These are phyloP conservation scores for Calocybe indica DNA, from an alignment of 768 basidiomycete genomes.

Conservation along the genomic window DNA sequence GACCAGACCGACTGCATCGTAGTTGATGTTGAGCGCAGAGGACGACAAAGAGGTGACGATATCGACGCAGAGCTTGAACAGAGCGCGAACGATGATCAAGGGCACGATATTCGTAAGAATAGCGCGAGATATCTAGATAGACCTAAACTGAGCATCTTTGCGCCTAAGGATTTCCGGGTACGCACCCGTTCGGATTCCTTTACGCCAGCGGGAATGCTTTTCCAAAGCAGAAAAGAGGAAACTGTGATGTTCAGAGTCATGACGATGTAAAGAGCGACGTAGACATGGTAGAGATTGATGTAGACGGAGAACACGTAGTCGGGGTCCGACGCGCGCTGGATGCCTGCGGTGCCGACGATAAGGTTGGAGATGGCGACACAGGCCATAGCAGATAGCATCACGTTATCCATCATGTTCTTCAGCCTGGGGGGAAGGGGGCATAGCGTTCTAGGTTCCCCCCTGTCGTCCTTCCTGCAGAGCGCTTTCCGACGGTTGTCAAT, in stretches of 20 bases:
- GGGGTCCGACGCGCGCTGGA: not conserved
- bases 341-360: conserved; percentile 1
- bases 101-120: conserved; percentile 1
- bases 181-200: no score
- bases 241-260: conserved; percentile 1
- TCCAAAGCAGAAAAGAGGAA: conserved; percentile 2
- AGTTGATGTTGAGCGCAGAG: conserved; percentile 1
- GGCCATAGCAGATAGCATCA: conserved; percentile 1
- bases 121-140: not conserved
- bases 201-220: not conserved
- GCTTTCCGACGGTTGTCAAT: conserved; percentile 1
- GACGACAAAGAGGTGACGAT: conserved; percentile 1
- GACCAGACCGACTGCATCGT: not conserved
- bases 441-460: not conserved
- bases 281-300: conserved; percentile 1
- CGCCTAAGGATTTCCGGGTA: no score
- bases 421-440: not conserved
- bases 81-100: conserved; percentile 2
- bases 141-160: no score
- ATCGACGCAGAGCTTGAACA: conserved; percentile 2
- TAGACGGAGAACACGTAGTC: not conserved
- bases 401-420: not conserved
- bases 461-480: not conserved
- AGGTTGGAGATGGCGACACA: not conserved
- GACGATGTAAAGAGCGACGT: conserved; percentile 1